phyloP scores from a whole-genome alignment of 164 flowering plant genomes.

The Stephania yunnanensis region DNA sequence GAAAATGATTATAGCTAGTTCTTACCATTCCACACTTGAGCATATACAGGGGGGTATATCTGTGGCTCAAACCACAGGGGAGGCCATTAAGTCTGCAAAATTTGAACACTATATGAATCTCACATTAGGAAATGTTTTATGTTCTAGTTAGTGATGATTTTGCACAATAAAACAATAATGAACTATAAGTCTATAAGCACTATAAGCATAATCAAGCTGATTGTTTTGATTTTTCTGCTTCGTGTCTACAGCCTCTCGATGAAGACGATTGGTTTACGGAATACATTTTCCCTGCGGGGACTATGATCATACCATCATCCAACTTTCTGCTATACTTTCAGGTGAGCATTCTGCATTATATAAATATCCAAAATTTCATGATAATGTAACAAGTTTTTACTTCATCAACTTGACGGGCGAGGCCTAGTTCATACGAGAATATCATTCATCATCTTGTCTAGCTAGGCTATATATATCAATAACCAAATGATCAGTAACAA shows the following conservation, averaged over 20 bases:
- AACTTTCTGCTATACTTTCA: conserved; percentile 23
- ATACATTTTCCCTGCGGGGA: conserved; percentile 16
- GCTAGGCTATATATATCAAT: too few relatives aligned
- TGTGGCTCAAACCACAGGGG: too few relatives aligned
- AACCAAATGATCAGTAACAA: too few relatives aligned
- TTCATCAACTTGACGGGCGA: too few relatives aligned
- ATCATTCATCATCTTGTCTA: too few relatives aligned
- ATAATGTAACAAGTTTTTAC: not conserved
- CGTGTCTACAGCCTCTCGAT: not conserved
- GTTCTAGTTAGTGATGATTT: not conserved
- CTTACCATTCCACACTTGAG: too few relatives aligned
- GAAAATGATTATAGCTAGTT: too few relatives aligned
- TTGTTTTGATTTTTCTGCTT: not conserved
- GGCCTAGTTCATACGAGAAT: too few relatives aligned
- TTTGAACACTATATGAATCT: too few relatives aligned
- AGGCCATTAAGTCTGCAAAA: too few relatives aligned
- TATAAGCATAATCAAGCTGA: not conserved
- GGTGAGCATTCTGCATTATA: conserved; percentile 3
- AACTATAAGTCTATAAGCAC: not conserved
- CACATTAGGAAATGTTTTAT: too few relatives aligned
- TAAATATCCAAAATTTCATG: not conserved
- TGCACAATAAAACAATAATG: not conserved
- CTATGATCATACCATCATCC: conserved; percentile 19
- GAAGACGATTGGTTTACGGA: conserved; percentile 19
- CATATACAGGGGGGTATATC: too few relatives aligned